Evolutionary conservation across 2,329 filamentous ascomycete genomes (phyloP), one percentile per base, ranked within the genome.

Genomic region (Neofusicoccum ribis): DNA sequence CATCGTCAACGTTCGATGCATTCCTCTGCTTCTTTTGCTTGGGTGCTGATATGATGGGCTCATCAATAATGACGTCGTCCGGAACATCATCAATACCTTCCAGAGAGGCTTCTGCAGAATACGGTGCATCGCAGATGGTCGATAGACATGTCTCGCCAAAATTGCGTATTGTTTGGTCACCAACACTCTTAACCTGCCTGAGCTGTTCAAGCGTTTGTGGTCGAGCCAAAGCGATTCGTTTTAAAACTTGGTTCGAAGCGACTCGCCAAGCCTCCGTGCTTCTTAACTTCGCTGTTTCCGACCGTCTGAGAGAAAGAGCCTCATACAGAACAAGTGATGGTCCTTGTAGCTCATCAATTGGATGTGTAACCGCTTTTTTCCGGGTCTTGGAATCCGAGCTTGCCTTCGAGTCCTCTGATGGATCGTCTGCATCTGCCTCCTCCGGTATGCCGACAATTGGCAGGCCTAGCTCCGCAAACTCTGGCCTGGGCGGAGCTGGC

Each of bases 401-500:
- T 34, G 47, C 11, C 23, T 34, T 43, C 4, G 12, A 12, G 3
- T 17, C 39, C 3, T 36, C 50, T 1, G 47, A 52, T 5, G 15
- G 20, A 8, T 37, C 61, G 34, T 54, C 43, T 36, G 14, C 61
- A 14, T 56, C 61, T 67, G 2, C 69, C 69, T 65, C 50, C 14
- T 39, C 44, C 14, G 34, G n/a, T 23, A 31, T 14, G 23, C 50
- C 65, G 9, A 65, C 39, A 11, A 65, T 39, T 14, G 54, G 88
- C 27, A 85, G 71, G 49, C 88, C 83, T 4, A 88, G 80, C 72
- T 96, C 93, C 3, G 86, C 88, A 70, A 87, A 84, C 15, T 84
- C 82, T 0, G 93, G 92, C 6, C 86, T 81, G 3, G 91, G 90
- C 5, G 93, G 93, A 2, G 80, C 84, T 37, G 92, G 92, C 12